Conservation (phyloP, 805 yeast genomes). For the Priceomyces haplophilus region DNA sequence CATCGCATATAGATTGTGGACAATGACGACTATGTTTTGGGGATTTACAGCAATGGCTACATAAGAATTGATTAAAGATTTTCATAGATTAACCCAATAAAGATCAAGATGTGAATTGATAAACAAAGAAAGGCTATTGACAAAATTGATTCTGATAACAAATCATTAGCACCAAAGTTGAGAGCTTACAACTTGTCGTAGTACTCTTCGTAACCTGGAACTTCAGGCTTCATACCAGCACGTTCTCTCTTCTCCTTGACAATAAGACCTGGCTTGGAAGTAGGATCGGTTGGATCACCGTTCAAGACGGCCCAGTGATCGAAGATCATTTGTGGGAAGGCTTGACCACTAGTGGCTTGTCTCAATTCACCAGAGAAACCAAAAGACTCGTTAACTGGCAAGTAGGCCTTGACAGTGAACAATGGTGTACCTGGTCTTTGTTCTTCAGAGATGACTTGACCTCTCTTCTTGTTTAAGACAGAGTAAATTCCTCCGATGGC, state of each 20-base stretch:
- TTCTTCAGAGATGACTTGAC: constrained; percentile 98
- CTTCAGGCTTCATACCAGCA: constrained; percentile 94
- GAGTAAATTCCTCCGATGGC: constrained; percentile 99
- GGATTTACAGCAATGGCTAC: no score
- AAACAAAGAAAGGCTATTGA: constrained; percentile 8
- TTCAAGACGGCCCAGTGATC: constrained; percentile 94
- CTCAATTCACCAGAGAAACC: constrained; percentile 99
- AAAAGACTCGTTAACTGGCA: constrained; percentile 99
- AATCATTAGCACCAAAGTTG: not conserved
- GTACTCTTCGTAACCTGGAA: constrained; percentile 99
- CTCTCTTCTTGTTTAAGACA: constrained; percentile 98
- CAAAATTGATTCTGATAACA: constrained; percentile 1
- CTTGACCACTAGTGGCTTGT: constrained; percentile 99
- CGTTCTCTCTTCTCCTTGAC: constrained; percentile 76
- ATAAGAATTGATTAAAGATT: not conserved
- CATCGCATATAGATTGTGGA: no score
- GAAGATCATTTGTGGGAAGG: constrained; percentile 99
- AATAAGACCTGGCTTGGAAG: constrained; percentile 61
- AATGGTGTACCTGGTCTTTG: constrained; percentile 99
- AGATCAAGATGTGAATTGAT: constrained; percentile 1
- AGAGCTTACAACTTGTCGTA: constrained; percentile 76
- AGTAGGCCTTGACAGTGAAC: constrained; percentile 99
- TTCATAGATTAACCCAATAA: constrained; percentile 2
- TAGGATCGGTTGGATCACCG: constrained; percentile 91
- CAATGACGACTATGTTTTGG: no score